These are phyloP conservation scores for Nannochloropsis granulata DNA, from an alignment of 108 stramenopile genomes.

Conservation along the genomic window DNA sequence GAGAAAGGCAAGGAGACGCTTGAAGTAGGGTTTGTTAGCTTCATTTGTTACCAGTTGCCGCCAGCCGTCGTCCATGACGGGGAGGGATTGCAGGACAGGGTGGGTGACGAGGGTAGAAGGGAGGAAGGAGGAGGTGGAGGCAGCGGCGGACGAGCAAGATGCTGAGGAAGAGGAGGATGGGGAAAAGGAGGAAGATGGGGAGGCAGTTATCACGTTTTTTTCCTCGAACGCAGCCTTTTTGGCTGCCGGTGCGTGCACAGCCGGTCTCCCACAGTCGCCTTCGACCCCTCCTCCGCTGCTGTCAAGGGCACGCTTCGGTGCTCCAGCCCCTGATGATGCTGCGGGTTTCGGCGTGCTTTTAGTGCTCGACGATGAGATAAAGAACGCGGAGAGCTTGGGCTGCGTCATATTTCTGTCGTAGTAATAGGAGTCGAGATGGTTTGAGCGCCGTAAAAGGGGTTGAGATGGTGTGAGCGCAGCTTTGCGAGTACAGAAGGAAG, in stretches of 20 bases:
- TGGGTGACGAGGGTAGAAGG: neutral
- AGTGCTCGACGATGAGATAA: neutral
- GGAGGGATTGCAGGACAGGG: neutral
- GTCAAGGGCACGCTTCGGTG: no score
- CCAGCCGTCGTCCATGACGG: slow-evolving; percentile 6
- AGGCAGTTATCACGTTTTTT: neutral
- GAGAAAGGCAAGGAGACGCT: slow-evolving; percentile 26
- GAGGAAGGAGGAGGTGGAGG: neutral
- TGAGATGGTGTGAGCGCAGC: no score
- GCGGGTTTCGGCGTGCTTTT: neutral
- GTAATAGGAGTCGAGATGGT: no score
- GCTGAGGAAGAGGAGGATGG: neutral
- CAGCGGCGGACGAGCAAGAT: neutral
- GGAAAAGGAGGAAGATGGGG: neutral
- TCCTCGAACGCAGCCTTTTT: neutral
- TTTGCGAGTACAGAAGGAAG: no score
- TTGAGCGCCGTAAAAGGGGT: no score
- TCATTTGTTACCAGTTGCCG: neutral
- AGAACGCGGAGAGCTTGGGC: neutral
- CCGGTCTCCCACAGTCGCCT: neutral
- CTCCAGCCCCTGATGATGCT: no score
- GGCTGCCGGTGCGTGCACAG: neutral
- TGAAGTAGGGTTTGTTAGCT: slow-evolving; percentile 35
- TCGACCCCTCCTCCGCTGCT: neutral
- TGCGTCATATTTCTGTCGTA: neutral